A percentile compares a stretch with the other conserved stretches of the same genome.
phyloP scores from a whole-genome alignment of 225 moss, liverwort and hornwort genomes.

The Asterella californica region DNA sequence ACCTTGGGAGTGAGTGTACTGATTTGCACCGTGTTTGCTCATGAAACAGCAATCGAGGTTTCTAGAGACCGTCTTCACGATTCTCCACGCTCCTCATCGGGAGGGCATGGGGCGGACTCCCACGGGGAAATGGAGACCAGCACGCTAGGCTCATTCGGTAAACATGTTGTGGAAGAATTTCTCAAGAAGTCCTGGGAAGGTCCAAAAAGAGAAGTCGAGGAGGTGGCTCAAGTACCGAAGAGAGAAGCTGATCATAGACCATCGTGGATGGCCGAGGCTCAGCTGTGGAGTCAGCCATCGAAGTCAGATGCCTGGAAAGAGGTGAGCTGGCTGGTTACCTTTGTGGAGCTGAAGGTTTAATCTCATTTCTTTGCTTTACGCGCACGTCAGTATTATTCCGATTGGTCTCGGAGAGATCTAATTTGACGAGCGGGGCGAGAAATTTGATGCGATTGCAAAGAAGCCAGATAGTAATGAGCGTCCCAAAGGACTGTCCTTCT shows the following conservation, averaged over 20 bases:
- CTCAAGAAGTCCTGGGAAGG: conserved; percentile 75
- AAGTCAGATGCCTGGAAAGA: conserved; percentile 40
- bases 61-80: conserved; percentile 53
- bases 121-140: conserved; percentile 46
- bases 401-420: not conserved
- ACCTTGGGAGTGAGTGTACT: not conserved
- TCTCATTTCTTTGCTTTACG: not conserved
- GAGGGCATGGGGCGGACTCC: conserved; percentile 38
- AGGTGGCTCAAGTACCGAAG: conserved; percentile 37
- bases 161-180: conserved; percentile 61
- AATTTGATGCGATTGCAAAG: not conserved
- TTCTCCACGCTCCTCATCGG: conserved; percentile 43
- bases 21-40: not conserved
- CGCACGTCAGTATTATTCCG: not conserved
- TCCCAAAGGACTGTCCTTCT: too few relatives aligned
- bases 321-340: conserved; percentile 23
- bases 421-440: not conserved
- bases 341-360: not conserved
- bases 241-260: conserved; percentile 42
- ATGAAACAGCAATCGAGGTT: conserved; percentile 61
- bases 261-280: conserved; percentile 97
- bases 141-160: conserved; percentile 46
- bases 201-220: conserved; percentile 32
- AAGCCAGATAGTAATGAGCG: not conserved
- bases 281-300: conserved; percentile 80